phyloP scores from a whole-genome alignment of 2,329 filamentous ascomycete genomes.

The Fusarium odoratissimum region DNA sequence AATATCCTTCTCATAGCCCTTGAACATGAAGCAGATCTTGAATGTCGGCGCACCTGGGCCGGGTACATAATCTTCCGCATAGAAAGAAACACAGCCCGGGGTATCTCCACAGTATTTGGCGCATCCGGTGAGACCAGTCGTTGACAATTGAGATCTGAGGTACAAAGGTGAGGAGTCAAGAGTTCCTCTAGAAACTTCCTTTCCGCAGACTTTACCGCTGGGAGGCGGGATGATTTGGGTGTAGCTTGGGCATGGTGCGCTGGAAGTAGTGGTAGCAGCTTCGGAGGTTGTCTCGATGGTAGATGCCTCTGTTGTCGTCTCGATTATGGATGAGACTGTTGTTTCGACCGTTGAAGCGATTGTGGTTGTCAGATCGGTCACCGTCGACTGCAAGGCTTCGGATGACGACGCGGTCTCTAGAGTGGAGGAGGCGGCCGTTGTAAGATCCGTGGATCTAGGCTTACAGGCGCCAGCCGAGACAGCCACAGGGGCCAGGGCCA shows the following conservation, averaged over 20 bases:
- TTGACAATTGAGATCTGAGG: background rate
- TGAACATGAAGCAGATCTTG: constrained; percentile 1
- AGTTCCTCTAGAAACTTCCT: background rate
- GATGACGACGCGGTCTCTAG: background rate
- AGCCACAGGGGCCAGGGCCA: background rate
- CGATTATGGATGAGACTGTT: background rate
- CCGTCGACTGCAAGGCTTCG: accelerated
- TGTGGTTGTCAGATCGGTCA: accelerated
- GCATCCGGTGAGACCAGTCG: background rate
- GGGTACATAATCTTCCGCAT: background rate
- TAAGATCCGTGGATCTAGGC: background rate
- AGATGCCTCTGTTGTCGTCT: background rate
- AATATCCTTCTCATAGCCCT: background rate
- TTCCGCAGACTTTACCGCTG: background rate
- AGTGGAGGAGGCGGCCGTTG: accelerated
- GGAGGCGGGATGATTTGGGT: background rate
- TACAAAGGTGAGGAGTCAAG: background rate
- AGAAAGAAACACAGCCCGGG: background rate
- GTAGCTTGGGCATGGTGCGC: background rate
- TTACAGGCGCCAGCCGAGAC: constrained; percentile 1
- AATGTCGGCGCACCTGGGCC: background rate
- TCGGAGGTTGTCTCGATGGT: background rate
- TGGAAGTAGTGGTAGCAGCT: background rate
- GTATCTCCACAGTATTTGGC: constrained; percentile 4
- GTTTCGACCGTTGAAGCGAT: background rate